Conservation (phyloP, 805 yeast species). For the Schwanniomyces yamadae region DNA sequence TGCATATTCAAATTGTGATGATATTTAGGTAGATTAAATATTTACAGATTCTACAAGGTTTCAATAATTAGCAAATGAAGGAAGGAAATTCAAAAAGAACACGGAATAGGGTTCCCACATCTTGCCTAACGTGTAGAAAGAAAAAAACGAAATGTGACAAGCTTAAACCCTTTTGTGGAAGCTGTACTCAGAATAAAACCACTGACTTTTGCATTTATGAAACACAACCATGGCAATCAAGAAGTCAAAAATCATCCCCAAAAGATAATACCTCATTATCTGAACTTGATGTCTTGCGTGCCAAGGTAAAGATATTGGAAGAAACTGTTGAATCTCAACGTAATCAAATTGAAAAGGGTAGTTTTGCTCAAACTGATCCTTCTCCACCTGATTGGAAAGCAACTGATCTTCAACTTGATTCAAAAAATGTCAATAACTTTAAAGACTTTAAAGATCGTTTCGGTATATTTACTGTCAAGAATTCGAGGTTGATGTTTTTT, state of each 20-base stretch:
- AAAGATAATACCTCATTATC: neutral
- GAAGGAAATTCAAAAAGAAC: neutral
- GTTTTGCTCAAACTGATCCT: neutral
- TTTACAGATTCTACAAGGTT: too few species aligned
- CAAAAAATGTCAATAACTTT: neutral
- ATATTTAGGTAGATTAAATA: too few species aligned
- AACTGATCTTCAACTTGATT: neutral
- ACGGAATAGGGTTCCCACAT: neutral
- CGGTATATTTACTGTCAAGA: conserved; percentile 6
- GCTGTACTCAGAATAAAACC: conserved; percentile 36
- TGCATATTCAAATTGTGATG: too few species aligned
- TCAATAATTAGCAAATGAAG: too few species aligned
- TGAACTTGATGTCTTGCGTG: conserved; percentile 4
- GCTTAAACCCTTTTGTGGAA: conserved; percentile 19
- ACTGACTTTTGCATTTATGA: conserved; percentile 44
- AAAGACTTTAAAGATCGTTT: neutral
- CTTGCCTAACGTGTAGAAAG: neutral
- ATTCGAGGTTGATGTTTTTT: conserved; percentile 7
- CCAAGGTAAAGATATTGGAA: conserved; percentile 3
- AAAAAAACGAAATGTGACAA: neutral
- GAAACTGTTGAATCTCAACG: too few species aligned
- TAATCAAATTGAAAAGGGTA: neutral
- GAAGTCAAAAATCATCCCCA: too few species aligned
- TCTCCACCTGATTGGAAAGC: neutral
- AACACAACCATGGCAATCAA: conserved; percentile 30